phyloP scores from a whole-genome alignment of 75 land plant genomes.

The Sequoia sempervirens region DNA sequence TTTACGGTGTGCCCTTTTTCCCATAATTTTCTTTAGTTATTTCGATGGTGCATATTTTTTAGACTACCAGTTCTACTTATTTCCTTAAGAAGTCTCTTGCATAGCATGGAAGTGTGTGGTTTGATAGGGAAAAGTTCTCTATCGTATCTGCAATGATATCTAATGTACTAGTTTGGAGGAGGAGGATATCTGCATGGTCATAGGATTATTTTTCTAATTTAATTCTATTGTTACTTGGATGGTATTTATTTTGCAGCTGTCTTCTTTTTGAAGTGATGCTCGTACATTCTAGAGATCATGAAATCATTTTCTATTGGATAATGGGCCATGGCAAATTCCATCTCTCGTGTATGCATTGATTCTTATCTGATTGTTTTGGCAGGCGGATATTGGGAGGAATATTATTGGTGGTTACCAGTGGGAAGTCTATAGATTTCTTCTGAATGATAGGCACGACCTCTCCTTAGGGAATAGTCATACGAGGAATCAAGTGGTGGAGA shows the following conservation, averaged over 20 bases:
- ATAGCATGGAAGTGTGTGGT: background rate
- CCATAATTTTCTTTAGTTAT: background rate
- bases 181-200: constrained; percentile 77
- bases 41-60: background rate
- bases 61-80: background rate
- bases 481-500: constrained; percentile 56
- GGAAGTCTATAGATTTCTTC: constrained; percentile 88
- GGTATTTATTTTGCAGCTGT: background rate
- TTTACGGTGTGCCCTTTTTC: constrained; percentile 55
- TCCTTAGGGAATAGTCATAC: constrained; percentile 31
- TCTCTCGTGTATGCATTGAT: background rate
- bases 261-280: background rate
- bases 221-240: background rate
- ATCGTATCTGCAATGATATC: background rate
- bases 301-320: background rate
- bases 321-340: background rate
- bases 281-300: background rate
- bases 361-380: constrained; percentile 2
- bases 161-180: constrained; percentile 55
- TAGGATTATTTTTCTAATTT: constrained; percentile 26
- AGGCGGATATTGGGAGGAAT: constrained; percentile 90
- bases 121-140: background rate
- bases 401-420: constrained; percentile 49
- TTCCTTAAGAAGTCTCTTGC: background rate
- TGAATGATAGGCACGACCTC: constrained; percentile 50